phyloP scores from a whole-genome alignment of 1,284 basidiomycete species.

The Cutaneotrichosporon dermatis region DNA sequence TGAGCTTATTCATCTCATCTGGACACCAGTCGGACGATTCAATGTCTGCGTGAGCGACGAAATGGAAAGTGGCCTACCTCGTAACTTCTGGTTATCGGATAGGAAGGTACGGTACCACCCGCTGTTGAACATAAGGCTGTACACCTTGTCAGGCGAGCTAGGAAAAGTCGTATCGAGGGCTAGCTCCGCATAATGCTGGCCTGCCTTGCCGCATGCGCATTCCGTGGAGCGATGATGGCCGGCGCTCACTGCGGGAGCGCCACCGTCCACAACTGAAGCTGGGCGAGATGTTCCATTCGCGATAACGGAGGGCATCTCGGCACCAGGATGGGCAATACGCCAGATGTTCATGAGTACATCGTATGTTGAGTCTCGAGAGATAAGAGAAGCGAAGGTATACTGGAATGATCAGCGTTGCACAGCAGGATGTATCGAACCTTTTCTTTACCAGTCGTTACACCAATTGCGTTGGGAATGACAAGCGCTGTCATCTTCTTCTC shows the following conservation, averaged over 20 bases:
- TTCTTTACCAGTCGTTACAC: constrained; percentile 70
- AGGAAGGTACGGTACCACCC: constrained; percentile 95
- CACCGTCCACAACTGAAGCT: constrained; percentile 25
- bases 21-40: constrained; percentile 90
- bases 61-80: constrained; percentile 57
- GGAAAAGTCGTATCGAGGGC: constrained; percentile 76
- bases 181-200: constrained; percentile 67
- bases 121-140: constrained; percentile 93
- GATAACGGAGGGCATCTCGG: constrained; percentile 39
- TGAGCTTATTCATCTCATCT: constrained; percentile 63
- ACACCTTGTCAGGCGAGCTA: constrained; percentile 88
- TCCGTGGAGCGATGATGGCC: constrained; percentile 52
- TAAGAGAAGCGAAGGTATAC: constrained; percentile 93
- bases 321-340: constrained; percentile 80
- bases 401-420: constrained; percentile 47
- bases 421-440: constrained; percentile 35
- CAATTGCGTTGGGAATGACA: constrained; percentile 97
- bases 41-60: constrained; percentile 58
- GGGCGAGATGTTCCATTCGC: constrained; percentile 24
- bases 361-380: constrained; percentile 90
- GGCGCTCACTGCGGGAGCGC: constrained; percentile 3
- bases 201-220: constrained; percentile 70
- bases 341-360: constrained; percentile 97
- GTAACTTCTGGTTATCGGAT: constrained; percentile 79
- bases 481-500: constrained; percentile 99